A percentile compares a stretch with the other conserved stretches of the same genome.
Conservation (phyloP, 1,284 basidiomycete genomes). For the Ustilago lituana region DNA sequence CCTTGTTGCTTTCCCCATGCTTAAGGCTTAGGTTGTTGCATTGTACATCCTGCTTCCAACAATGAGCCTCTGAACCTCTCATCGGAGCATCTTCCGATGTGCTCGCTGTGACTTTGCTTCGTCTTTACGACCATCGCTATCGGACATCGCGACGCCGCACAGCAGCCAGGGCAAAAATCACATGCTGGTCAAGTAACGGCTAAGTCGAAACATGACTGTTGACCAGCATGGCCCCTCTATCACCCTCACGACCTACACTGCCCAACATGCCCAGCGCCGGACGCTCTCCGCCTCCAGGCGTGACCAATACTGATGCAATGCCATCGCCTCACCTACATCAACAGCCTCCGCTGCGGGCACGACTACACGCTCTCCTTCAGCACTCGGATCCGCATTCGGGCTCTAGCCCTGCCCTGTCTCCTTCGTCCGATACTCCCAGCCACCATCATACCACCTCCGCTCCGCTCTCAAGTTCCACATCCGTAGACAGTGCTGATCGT, state of each 20-base stretch:
- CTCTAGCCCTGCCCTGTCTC: constrained; percentile 33
- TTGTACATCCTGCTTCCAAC: no score
- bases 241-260: not conserved
- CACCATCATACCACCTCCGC: constrained; percentile 10
- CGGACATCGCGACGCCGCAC: no score
- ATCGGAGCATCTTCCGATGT: no score
- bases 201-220: not conserved
- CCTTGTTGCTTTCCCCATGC: no score
- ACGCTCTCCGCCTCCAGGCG: constrained; percentile 7
- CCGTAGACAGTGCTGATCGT: constrained; percentile 13
- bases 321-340: constrained; percentile 4
- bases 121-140: no score
- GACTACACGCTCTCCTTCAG: constrained; percentile 34
- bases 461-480: constrained; percentile 26
- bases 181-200: constrained; percentile 12
- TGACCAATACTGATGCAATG: not conserved
- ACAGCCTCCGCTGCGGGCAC: constrained; percentile 28
- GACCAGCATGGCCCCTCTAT: constrained; percentile 6
- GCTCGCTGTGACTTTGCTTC: no score
- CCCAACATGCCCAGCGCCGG: constrained; percentile 12
- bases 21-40: no score
- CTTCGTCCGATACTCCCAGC: constrained; percentile 24
- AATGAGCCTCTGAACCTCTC: no score
- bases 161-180: no score
- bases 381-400: constrained; percentile 21